Evolutionary conservation across 768 basidiomycete species (phyloP), one percentile per base, ranked within the genome.

Genomic region (Pisolithus albus): DNA sequence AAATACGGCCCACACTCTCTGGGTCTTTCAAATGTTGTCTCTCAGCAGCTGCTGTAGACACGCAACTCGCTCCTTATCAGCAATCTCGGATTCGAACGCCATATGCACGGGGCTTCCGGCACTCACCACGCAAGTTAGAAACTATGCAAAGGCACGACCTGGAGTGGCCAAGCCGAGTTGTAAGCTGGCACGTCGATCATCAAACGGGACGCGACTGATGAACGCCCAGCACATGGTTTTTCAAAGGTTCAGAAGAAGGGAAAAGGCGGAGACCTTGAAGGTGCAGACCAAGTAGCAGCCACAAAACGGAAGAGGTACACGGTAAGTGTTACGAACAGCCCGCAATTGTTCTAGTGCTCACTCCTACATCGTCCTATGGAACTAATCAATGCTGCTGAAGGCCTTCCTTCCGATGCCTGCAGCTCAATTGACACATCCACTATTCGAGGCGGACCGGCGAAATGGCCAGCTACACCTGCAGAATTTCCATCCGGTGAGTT

Each of bases 341-440:
- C 3, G 9, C 13, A 5, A 13, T 34, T 34, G 11, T 34, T 11
- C 34, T 23, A 23, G 4, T 23, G 11, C 11, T 13, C 11, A 34
- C 34, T 34, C 34, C 13, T 13, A 30, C 8, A 34, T 13, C 1
- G 1, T 34, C 11, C 5, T 34, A 34, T 34, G 34, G 13, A 34
- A 34, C 34, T 34, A 34, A 34, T 34, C 34, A 11, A 34, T 23
- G 6, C 18, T 23, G 39, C 21, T 41, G 15, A 37, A 81, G 79
- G 65, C 70, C 16, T 80, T 78, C 56, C 59, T 69, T 42, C 66
- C 76, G 5, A 61, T 81, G 64, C 61, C 76, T 0, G 59, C 58
- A 10, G 58, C 56, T 1, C 68, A 70, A 47, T 55, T 81, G 18
- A 68, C 64, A 21, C 65, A 78, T 18, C 65, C 68, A 0, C 45